These are phyloP conservation scores for Cenchrus purpureus DNA, from an alignment of 176 grass and related monocot genomes.

Conservation along the genomic window DNA sequence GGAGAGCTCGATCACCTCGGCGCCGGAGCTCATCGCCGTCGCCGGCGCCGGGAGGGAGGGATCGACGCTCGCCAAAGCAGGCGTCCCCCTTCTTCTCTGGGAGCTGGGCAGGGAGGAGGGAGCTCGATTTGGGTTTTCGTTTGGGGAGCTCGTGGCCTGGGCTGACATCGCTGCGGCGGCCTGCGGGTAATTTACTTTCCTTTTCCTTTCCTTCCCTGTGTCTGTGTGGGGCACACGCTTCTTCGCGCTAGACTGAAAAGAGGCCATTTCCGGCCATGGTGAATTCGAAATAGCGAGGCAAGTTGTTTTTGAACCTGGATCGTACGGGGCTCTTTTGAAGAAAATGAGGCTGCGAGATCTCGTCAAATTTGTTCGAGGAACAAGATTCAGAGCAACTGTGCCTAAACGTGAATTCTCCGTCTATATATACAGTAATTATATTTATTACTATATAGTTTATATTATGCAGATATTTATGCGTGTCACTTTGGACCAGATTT, in stretches of 20 bases:
- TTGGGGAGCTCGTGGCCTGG: not conserved
- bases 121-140: slow-evolving; percentile 12
- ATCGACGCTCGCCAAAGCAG: not conserved
- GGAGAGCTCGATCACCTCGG: slow-evolving; percentile 74
- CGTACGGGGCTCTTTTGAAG: too few relatives aligned
- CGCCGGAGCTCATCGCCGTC: slow-evolving; percentile 35
- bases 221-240: not conserved
- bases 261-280: not conserved
- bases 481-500: too few relatives aligned
- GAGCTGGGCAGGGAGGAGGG: not conserved
- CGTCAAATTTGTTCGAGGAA: too few relatives aligned
- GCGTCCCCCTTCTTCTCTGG: not conserved
- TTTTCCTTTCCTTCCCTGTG: not conserved
- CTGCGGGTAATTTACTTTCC: not conserved
- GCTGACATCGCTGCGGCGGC: too few relatives aligned
- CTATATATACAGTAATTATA: too few relatives aligned
- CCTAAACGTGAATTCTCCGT: too few relatives aligned
- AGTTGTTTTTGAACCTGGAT: too few relatives aligned
- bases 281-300: not conserved
- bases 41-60: not conserved
- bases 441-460: too few relatives aligned
- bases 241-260: not conserved
- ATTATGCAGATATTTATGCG: too few relatives aligned
- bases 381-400: too few relatives aligned
- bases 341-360: too few relatives aligned